These are phyloP conservation scores for Castanea crenata DNA, from an alignment of 306 rosid genomes.

Conservation along the genomic window DNA sequence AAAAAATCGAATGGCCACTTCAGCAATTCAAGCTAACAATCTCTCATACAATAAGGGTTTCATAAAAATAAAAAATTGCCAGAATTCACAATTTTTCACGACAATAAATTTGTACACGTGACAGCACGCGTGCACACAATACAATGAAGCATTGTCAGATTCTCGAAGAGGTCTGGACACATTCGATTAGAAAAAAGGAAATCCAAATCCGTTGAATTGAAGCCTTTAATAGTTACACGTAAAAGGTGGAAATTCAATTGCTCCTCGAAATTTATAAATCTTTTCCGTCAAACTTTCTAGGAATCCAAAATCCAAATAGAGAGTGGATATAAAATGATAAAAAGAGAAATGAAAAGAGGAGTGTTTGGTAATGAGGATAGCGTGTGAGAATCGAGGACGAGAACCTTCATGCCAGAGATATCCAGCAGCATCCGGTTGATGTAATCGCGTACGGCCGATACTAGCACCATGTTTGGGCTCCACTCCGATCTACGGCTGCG, in stretches of 20 bases:
- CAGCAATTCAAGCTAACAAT: background rate
- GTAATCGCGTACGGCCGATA: slow-evolving; percentile 80
- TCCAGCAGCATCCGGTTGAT: slow-evolving; percentile 88
- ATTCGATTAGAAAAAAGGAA: no score
- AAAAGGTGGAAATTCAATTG: background rate
- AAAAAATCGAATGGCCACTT: background rate
- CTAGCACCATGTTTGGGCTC: slow-evolving; percentile 50
- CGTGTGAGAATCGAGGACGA: slow-evolving; percentile 94
- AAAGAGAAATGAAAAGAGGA: background rate
- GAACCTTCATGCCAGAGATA: slow-evolving; percentile 99
- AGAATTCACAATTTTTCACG: background rate
- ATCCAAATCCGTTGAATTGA: no score
- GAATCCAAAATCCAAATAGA: slow-evolving; percentile 1
- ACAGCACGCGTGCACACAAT: background rate
- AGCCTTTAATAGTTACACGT: no score
- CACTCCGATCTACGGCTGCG: background rate
- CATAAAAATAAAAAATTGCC: background rate
- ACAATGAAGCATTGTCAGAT: background rate
- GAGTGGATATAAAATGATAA: background rate
- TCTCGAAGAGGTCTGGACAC: background rate
- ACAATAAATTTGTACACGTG: background rate
- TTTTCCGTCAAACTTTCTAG: slow-evolving; percentile 5
- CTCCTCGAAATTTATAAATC: background rate
- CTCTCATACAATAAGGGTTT: background rate
- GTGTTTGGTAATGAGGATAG: slow-evolving; percentile 29